Evolutionary conservation across 2,329 filamentous ascomycete genomes (phyloP).

Genomic region (Metarhizium rileyi): DNA sequence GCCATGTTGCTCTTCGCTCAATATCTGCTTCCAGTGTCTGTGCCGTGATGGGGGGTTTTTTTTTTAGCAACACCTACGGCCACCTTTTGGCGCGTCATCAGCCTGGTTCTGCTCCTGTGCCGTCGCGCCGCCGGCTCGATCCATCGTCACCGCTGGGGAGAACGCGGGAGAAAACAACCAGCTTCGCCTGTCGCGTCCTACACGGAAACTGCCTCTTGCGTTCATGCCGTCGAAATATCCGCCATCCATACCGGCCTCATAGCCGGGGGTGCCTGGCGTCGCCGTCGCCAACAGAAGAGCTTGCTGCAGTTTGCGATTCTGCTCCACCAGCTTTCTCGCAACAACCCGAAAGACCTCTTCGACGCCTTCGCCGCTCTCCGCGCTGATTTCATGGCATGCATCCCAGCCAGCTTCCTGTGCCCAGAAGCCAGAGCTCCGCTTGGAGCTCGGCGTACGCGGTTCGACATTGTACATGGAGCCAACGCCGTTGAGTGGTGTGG

Average conservation of each 20-base stretch:
- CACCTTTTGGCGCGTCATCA: conserved; percentile 14
- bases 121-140: conserved; percentile 27
- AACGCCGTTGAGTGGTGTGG: conserved; percentile 28
- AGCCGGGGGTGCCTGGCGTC: conserved; percentile 38
- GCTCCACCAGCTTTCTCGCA: conserved; percentile 52
- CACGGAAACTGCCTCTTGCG: conserved; percentile 41
- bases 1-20: not conserved
- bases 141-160: conserved; percentile 40
- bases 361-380: conserved; percentile 88
- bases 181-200: conserved; percentile 47
- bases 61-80: conserved; percentile 22
- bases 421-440: conserved; percentile 72
- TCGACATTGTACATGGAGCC: conserved; percentile 27
- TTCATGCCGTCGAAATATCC: conserved; percentile 43
- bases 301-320: conserved; percentile 54
- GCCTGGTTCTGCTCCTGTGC: conserved; percentile 14
- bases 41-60: not conserved
- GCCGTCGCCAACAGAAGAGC: conserved; percentile 46
- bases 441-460: conserved; percentile 50
- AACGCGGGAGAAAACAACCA: conserved; percentile 49
- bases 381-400: conserved; percentile 92
- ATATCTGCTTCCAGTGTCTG: not conserved
- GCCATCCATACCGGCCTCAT: conserved; percentile 33
- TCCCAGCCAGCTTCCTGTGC: conserved; percentile 92
- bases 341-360: conserved; percentile 85